Conservation (phyloP, 306 rosid genomes). For the Castanopsis chinensis region DNA sequence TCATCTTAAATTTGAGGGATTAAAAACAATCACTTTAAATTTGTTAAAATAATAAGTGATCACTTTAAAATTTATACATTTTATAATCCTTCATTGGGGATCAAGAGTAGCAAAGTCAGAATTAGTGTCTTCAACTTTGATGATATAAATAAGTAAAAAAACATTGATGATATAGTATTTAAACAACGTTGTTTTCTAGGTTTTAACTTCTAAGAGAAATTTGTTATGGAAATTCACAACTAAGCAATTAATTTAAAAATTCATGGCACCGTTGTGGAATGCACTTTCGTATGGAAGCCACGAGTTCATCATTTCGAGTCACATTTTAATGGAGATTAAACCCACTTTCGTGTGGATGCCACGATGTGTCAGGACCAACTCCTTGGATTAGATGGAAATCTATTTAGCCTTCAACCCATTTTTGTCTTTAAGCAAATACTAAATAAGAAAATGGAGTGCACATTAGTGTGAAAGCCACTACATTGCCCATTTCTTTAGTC, state of each 20-base stretch:
- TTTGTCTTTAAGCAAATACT: background rate
- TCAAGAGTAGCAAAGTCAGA: background rate
- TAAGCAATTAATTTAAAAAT: background rate
- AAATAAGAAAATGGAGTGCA: background rate
- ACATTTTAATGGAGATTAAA: background rate
- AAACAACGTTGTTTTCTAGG: background rate
- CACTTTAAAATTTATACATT: too few relatives aligned
- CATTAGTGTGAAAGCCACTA: background rate
- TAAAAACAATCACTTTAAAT: too few relatives aligned
- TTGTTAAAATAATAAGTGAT: too few relatives aligned
- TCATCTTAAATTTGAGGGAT: too few relatives aligned
- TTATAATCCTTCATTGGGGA: too few relatives aligned
- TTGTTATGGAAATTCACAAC: background rate
- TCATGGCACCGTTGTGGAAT: background rate
- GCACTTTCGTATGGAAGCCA: slow-evolving; percentile 29
- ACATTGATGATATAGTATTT: background rate
- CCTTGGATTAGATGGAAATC: background rate
- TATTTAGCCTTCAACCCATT: background rate
- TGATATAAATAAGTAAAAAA: too few relatives aligned
- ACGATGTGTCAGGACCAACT: slow-evolving; percentile 1
- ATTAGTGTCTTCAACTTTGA: background rate
- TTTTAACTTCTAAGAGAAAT: background rate
- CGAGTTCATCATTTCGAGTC: background rate
- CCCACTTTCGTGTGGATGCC: slow-evolving; percentile 40
- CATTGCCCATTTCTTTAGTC: too few relatives aligned